Percentiles rank a stretch among this genome's conserved stretches.
Conservation (phyloP, 2,329 filamentous ascomycete genomes). For the Apiospora hydei region DNA sequence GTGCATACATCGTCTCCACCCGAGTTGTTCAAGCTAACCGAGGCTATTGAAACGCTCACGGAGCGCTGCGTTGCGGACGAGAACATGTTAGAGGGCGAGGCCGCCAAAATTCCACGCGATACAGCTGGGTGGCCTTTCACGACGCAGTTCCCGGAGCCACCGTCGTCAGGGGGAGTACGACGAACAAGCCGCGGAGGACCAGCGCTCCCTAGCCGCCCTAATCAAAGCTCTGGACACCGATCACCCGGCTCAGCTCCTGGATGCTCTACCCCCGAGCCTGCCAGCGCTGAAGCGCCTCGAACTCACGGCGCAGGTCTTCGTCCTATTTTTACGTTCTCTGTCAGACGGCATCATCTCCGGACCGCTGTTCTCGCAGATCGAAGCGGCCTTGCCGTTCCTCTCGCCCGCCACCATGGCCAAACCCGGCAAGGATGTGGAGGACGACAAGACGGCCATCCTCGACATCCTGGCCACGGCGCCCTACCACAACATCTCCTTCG, state of each 20-base stretch:
- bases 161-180: not conserved
- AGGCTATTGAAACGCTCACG: slow-evolving; percentile 69
- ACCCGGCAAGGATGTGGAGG: slow-evolving; percentile 41
- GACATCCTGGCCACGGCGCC: slow-evolving; percentile 77
- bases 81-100: slow-evolving; percentile 63
- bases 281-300: slow-evolving; percentile 76
- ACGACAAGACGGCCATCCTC: slow-evolving; percentile 64
- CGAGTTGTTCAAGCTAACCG: slow-evolving; percentile 88
- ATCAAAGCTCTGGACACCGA: slow-evolving; percentile 79
- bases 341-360: slow-evolving; percentile 80
- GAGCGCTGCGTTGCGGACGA: slow-evolving; percentile 67
- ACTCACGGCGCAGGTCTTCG: slow-evolving; percentile 72
- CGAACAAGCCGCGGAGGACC: slow-evolving; percentile 35
- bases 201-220: slow-evolving; percentile 45
- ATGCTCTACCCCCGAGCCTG: slow-evolving; percentile 68
- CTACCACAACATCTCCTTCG: slow-evolving; percentile 87
- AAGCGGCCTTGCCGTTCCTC: slow-evolving; percentile 59
- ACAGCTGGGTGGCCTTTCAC: slow-evolving; percentile 67
- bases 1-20: slow-evolving; percentile 83
- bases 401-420: slow-evolving; percentile 31
- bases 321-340: slow-evolving; percentile 77
- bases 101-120: slow-evolving; percentile 58
- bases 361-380: slow-evolving; percentile 74
- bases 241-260: slow-evolving; percentile 55
- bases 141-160: slow-evolving; percentile 30